These are phyloP conservation scores for Psilocybe tampanensis DNA, from an alignment of 768 basidiomycete genomes.

Conservation along the genomic window DNA sequence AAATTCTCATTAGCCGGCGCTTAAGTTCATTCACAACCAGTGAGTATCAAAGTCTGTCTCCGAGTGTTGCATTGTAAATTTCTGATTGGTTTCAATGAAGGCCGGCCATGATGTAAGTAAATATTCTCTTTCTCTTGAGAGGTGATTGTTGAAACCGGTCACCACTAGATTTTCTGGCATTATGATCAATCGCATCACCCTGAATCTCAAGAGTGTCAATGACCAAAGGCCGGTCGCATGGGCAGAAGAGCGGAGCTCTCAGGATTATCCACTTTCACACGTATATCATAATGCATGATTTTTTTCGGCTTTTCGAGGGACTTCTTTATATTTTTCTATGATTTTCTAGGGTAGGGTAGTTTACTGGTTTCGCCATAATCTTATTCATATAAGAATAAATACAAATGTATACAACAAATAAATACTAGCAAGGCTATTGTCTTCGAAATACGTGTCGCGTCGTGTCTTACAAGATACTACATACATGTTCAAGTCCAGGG, in stretches of 20 bases:
- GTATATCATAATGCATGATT: not conserved
- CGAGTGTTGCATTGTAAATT: not conserved
- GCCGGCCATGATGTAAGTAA: constrained; percentile 2
- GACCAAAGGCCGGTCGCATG: not conserved
- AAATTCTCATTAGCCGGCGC: constrained; percentile 1
- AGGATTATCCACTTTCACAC: not conserved
- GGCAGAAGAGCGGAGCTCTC: not conserved
- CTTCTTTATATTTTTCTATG: not conserved
- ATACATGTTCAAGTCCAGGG: not conserved
- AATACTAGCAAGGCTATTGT: not conserved
- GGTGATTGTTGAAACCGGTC: not conserved
- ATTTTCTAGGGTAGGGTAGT: no score
- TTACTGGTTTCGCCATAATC: not conserved
- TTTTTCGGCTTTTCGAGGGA: not conserved
- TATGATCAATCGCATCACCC: constrained; percentile 12
- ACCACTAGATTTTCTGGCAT: constrained; percentile 1
- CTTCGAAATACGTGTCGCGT: no score
- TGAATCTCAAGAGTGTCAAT: constrained; percentile 7
- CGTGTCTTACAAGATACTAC: not conserved
- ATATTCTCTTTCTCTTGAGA: not conserved
- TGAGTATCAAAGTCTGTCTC: not conserved
- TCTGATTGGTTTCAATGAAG: not conserved
- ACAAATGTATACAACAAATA: not conserved
- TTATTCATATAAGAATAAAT: not conserved
- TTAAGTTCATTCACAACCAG: constrained; percentile 13